Evolutionary conservation across 2,329 filamentous ascomycete species (phyloP), one percentile per base, ranked within the genome.

Genomic region (Alternaria atra): DNA sequence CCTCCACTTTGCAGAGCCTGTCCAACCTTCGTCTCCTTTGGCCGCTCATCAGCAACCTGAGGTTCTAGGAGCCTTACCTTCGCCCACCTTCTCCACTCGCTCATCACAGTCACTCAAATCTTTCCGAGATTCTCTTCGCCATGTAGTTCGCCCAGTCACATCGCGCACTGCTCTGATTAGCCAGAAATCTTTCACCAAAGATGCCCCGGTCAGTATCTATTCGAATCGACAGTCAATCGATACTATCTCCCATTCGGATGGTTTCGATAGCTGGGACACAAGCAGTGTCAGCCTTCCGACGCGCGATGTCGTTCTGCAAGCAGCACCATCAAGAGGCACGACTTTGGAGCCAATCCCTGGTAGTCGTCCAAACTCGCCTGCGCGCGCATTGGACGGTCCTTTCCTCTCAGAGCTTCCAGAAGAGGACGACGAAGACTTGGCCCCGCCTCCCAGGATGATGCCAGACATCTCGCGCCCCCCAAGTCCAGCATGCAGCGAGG

Each of bases 201-300:
- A 78, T 34, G 60, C 68, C 15, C 66, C 67, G 29, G 40, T 20
- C 25, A 79, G 77, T 59, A 60, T 77, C 30, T 72, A 79, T 32
- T 77, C 78, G 6, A 73, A 77, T 57, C 64, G 63, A 40, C 66
- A 71, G 43, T 74, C 79, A 5, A 55, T 79, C 23, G 76, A 79
- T 42, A 76, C 72, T n/a, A 61, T 73, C 17, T 75, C 80, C 27
- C 79, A 79, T 32, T 74, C 78, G 3, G 89, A 91, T 62, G 86
- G 87, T 1, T 92, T 93, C 69, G 90, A 92, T 69, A 88, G 85
- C 2, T 93, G 91, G 91, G 90, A 93, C 70, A 91, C 89, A 0
- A 91, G 89, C 0, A 82, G 84, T 0, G 88, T 92, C 2, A 89
- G 90, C 67, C 79, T 85, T 3, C 86, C 89, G 65, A 86, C 84